These are phyloP conservation scores for Eimeria brunetti DNA, from an alignment of 169 alveolate species.

Conservation along the genomic window DNA sequence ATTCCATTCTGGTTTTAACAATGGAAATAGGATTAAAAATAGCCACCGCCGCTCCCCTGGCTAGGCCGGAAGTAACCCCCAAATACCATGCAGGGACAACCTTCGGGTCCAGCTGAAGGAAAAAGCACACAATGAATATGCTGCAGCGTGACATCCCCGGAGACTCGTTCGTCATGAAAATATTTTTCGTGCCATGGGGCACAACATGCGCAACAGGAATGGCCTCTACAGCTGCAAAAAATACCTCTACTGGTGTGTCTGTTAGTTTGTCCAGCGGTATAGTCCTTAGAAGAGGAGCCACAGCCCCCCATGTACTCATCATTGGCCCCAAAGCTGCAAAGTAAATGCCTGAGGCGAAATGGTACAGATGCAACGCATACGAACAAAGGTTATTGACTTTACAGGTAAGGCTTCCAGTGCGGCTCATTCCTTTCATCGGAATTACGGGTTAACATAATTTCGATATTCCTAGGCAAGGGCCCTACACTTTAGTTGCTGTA, in stretches of 20 bases:
- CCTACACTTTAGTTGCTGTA: not conserved
- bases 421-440: not conserved
- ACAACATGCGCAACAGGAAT: not conserved
- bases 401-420: not conserved
- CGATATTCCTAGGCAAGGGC: not conserved
- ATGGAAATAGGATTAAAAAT: slow-evolving; percentile 80
- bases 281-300: slow-evolving; percentile 33
- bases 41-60: slow-evolving; percentile 78
- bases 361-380: not conserved
- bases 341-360: slow-evolving; percentile 35
- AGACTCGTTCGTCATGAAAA: not conserved
- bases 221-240: not conserved
- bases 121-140: not conserved
- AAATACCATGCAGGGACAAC: slow-evolving; percentile 79
- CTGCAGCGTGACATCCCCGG: not conserved
- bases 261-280: slow-evolving; percentile 31
- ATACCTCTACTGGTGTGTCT: slow-evolving; percentile 26
- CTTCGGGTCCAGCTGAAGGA: slow-evolving; percentile 32
- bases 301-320: slow-evolving; percentile 61
- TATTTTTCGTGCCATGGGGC: not conserved
- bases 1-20: slow-evolving; percentile 80
- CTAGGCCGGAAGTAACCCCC: slow-evolving; percentile 66
- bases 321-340: slow-evolving; percentile 64
- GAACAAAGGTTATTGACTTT: not conserved
- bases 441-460: not conserved